Conservation (phyloP, 352 stramenopile species). For the Phytophthora palmivora region DNA sequence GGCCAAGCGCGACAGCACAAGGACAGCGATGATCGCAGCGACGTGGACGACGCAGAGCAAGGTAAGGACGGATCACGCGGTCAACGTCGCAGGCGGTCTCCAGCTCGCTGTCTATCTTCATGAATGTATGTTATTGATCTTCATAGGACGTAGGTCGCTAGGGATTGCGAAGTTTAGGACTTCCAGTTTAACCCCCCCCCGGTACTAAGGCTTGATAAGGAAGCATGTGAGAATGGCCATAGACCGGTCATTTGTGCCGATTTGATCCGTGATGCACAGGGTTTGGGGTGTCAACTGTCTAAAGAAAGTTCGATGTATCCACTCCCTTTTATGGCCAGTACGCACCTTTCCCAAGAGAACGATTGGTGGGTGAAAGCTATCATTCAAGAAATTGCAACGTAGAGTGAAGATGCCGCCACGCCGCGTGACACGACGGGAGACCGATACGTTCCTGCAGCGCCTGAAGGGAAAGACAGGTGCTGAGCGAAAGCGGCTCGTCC, state of each 20-base stretch:
- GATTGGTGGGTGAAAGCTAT: conserved; percentile 5
- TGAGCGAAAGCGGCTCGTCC: background rate
- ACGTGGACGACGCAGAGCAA: no score
- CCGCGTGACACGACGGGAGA: background rate
- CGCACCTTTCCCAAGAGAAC: conserved; percentile 3
- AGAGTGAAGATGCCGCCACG: background rate
- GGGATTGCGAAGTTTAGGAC: no score
- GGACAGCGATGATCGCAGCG: no score
- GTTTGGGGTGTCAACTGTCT: conserved; percentile 5
- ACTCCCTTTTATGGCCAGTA: conserved; percentile 8
- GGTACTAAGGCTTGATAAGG: conserved; percentile 2
- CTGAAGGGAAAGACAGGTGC: background rate
- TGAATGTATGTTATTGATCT: no score
- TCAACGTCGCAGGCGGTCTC: no score
- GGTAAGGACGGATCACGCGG: no score
- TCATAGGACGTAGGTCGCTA: no score
- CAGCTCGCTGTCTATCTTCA: no score
- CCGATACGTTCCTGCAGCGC: background rate
- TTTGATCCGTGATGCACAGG: conserved; percentile 7
- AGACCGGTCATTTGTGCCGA: conserved; percentile 10
- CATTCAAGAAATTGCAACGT: conserved; percentile 5
- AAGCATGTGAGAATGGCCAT: conserved; percentile 8
- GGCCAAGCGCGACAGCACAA: no score
- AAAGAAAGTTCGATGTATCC: conserved; percentile 15
- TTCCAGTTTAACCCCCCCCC: no score